Conservation (phyloP, 2,329 filamentous ascomycete species). For the Cladobotryum mycophilum region DNA sequence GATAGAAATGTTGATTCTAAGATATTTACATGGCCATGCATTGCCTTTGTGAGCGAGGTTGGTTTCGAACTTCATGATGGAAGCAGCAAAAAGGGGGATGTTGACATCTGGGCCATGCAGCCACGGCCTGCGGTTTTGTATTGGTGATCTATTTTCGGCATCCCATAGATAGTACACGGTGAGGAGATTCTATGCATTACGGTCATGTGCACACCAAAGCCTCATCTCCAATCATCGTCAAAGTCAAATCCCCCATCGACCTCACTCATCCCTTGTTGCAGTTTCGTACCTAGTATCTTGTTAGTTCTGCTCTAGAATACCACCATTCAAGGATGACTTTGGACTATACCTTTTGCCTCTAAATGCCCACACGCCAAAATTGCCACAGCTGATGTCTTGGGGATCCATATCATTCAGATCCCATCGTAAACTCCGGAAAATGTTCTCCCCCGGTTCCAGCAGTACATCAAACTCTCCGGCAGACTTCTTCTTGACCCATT, state of each 20-base stretch:
- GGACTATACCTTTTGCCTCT: constrained; percentile 79
- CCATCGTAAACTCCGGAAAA: constrained; percentile 90
- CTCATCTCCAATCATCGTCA: neutral
- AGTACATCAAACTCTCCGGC: constrained; percentile 88
- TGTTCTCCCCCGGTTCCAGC: constrained; percentile 87
- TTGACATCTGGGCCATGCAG: too few relatives aligned
- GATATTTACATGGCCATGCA: too few relatives aligned
- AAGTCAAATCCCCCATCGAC: neutral
- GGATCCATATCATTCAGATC: constrained; percentile 94
- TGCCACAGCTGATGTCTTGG: constrained; percentile 88
- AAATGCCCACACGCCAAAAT: constrained; percentile 97
- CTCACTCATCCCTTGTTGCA: constrained; percentile 43
- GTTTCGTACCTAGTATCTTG: constrained; percentile 52
- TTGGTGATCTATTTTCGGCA: neutral
- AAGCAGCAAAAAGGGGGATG: too few relatives aligned
- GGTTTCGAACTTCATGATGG: too few relatives aligned
- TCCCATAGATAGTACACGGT: neutral
- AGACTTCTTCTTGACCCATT: constrained; percentile 81
- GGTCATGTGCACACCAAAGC: neutral
- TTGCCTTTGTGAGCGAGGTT: too few relatives aligned
- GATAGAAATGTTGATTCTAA: too few relatives aligned
- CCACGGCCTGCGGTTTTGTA: neutral
- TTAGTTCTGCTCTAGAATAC: constrained; percentile 25
- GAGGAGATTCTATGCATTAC: neutral
- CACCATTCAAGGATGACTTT: neutral